Conservation (phyloP, 768 basidiomycete genomes). For the Mycena alexandri region DNA sequence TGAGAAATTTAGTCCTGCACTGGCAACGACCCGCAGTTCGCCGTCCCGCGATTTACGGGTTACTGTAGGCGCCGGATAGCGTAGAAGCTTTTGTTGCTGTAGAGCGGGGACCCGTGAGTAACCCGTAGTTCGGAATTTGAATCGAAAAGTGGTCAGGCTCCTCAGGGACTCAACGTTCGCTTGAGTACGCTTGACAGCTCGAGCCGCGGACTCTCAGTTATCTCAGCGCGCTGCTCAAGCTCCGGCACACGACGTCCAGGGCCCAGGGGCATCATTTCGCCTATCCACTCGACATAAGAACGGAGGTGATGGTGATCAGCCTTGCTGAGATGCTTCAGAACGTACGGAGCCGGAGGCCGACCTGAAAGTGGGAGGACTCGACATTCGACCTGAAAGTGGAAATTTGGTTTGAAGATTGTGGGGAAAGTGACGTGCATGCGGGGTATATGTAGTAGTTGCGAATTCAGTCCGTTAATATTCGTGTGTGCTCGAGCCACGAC, state of each 20-base stretch:
- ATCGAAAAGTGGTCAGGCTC: not conserved
- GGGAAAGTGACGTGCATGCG: constrained; percentile 13
- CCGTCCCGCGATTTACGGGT: not conserved
- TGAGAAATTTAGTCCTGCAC: no score
- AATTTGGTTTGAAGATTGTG: not conserved
- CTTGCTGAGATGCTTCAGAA: no score
- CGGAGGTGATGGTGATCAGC: no score
- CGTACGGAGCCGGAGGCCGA: no score
- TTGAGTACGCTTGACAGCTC: constrained; percentile 1
- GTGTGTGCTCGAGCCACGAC: not conserved
- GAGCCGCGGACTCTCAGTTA: not conserved
- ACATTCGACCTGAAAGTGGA: no score
- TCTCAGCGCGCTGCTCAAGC: not conserved
- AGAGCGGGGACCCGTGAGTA: not conserved
- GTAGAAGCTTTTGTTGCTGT: not conserved
- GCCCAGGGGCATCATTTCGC: not conserved
- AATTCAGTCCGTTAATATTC: not conserved
- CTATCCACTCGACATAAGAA: no score
- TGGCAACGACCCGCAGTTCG: no score
- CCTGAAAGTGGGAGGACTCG: no score
- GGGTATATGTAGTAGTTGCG: constrained; percentile 1
- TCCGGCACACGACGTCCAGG: not conserved
- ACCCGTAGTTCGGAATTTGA: no score
- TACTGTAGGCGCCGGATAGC: not conserved
- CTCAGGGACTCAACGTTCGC: no score